Conservation (phyloP, 768 basidiomycete species). For the Psilocybe subaeruginosa region DNA sequence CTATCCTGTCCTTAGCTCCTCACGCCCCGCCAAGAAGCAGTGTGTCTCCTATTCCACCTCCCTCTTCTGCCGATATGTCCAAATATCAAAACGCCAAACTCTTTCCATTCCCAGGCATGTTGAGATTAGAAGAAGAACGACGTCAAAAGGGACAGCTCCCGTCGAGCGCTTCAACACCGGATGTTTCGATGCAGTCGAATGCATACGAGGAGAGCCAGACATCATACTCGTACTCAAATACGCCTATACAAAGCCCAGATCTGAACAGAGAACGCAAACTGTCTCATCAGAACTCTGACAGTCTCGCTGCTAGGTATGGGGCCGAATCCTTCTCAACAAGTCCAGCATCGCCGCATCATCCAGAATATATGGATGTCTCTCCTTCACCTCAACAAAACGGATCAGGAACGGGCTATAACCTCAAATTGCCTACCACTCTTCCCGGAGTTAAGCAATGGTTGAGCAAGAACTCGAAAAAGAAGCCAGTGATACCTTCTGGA, state of each 20-base stretch:
- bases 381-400: slow-evolving; percentile 38
- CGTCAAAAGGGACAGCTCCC: slow-evolving; percentile 50
- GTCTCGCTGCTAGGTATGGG: slow-evolving; percentile 58
- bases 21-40: slow-evolving; percentile 57
- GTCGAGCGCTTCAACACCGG: slow-evolving; percentile 48
- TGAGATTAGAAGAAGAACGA: slow-evolving; percentile 74
- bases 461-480: slow-evolving; percentile 62
- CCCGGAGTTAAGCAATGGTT: slow-evolving; percentile 85
- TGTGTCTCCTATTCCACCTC: slow-evolving; percentile 79
- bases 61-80: slow-evolving; percentile 68
- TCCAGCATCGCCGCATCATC: slow-evolving; percentile 45
- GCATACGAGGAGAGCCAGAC: slow-evolving; percentile 51
- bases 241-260: slow-evolving; percentile 53
- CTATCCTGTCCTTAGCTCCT: slow-evolving; percentile 64
- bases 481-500: slow-evolving; percentile 45
- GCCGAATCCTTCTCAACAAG: slow-evolving; percentile 42
- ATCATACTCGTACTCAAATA: slow-evolving; percentile 52
- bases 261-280: slow-evolving; percentile 60
- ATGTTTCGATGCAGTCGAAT: slow-evolving; percentile 43
- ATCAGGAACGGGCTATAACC: slow-evolving; percentile 26
- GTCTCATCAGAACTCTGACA: slow-evolving; percentile 72
- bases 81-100: slow-evolving; percentile 83
- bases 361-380: slow-evolving; percentile 50
- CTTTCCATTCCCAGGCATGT: slow-evolving; percentile 89
- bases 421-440: slow-evolving; percentile 70